A percentile compares a stretch with the other conserved stretches of the same genome.
Conservation (phyloP, 2,329 filamentous ascomycete genomes). For the Chaetothyriales sp. region DNA sequence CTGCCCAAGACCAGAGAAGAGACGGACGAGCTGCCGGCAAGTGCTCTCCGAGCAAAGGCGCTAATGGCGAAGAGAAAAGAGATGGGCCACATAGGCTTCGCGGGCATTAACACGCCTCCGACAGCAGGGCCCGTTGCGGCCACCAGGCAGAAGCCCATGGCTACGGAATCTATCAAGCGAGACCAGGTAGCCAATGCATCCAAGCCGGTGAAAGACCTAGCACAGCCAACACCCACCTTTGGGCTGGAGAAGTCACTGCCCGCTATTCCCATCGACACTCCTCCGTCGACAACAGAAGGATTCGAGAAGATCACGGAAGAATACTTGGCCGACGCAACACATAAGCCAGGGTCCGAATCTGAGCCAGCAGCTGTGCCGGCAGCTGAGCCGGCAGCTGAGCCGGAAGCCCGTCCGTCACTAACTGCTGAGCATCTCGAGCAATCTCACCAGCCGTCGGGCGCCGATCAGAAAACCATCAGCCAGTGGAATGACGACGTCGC, state of each 20-base stretch:
- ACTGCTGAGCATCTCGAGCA: slow-evolving; percentile 9
- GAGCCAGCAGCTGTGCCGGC: background rate
- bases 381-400: background rate
- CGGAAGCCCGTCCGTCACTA: background rate
- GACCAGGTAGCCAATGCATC: background rate
- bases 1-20: slow-evolving; percentile 11
- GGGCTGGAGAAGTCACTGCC: slow-evolving; percentile 2
- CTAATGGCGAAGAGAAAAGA: slow-evolving; percentile 12
- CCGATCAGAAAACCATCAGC: slow-evolving; percentile 30
- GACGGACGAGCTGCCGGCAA: slow-evolving; percentile 17
- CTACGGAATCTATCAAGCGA: background rate
- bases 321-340: background rate
- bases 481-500: slow-evolving; percentile 33
- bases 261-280: slow-evolving; percentile 9
- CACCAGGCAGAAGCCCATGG: background rate
- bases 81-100: background rate
- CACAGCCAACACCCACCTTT: background rate
- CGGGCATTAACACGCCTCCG: background rate
- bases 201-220: background rate
- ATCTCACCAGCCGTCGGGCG: slow-evolving; percentile 31
- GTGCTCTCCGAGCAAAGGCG: slow-evolving; percentile 17
- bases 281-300: slow-evolving; percentile 9
- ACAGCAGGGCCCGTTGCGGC: too few species aligned
- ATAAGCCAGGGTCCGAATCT: background rate
- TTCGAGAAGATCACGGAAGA: background rate